Conservation (phyloP, 805 yeast genomes). For the Hanseniaspora mollemarum region DNA sequence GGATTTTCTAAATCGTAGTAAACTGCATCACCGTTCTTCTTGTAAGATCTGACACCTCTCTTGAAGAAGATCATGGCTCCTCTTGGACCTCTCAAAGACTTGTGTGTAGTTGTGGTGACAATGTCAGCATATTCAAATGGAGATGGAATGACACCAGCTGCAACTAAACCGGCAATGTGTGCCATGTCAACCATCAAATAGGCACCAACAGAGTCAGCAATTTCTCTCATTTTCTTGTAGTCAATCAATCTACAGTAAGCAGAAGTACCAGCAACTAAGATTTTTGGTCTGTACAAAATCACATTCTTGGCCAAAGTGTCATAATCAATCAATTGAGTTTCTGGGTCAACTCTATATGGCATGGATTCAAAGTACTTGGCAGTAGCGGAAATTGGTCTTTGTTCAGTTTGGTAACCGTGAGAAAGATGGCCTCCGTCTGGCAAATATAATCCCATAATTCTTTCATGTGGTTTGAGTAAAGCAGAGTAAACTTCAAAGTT, state of each 20-base stretch:
- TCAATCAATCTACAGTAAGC: conserved; percentile 96
- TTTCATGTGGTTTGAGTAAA: conserved; percentile 85
- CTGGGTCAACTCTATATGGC: conserved; percentile 91
- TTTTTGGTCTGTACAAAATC: conserved; percentile 84
- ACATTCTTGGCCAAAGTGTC: conserved; percentile 91
- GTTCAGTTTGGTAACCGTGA: conserved; percentile 93
- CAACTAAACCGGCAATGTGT: conserved; percentile 89
- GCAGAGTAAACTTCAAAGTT: conserved; percentile 95
- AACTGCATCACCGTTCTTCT: conserved; percentile 86
- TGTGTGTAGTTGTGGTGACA: conserved; percentile 97
- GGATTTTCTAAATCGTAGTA: conserved; percentile 84
- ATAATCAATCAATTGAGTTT: conserved; percentile 91
- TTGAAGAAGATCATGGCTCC: conserved; percentile 99
- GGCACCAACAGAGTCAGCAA: conserved; percentile 96
- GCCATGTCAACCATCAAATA: conserved; percentile 97
- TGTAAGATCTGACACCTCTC: conserved; percentile 79
- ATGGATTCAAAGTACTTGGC: conserved; percentile 95
- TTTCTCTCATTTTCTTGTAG: conserved; percentile 90
- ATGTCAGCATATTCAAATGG: conserved; percentile 96
- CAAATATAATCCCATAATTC: conserved; percentile 94
- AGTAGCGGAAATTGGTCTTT: conserved; percentile 86
- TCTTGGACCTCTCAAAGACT: conserved; percentile 97
- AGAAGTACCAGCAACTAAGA: conserved; percentile 93
- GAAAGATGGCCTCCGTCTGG: conserved; percentile 99
- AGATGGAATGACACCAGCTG: conserved; percentile 90